Percentiles rank a stretch among this genome's conserved stretches.
phyloP scores from a whole-genome alignment of 2,329 filamentous ascomycete species.

The Teratosphaeria nubilosa region DNA sequence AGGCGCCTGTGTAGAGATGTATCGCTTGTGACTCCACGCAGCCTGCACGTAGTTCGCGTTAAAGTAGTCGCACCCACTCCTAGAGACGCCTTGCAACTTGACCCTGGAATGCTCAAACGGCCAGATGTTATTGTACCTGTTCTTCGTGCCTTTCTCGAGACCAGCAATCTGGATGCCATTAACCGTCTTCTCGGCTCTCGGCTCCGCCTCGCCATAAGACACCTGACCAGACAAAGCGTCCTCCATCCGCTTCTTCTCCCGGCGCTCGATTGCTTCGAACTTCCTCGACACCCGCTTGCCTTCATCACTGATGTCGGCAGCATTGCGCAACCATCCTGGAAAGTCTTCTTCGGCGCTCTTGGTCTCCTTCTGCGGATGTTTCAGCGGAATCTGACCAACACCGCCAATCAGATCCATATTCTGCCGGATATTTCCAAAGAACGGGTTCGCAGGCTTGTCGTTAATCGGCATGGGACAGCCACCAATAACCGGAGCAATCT shows the following conservation, averaged over 20 bases:
- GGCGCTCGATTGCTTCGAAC: constrained; percentile 74
- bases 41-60: constrained; percentile 84
- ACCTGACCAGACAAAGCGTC: constrained; percentile 58
- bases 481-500: constrained; percentile 70
- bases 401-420: constrained; percentile 92
- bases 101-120: constrained; percentile 92
- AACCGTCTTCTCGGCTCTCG: constrained; percentile 25
- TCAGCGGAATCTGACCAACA: constrained; percentile 67
- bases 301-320: constrained; percentile 55
- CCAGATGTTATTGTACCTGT: constrained; percentile 95
- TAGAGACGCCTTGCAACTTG: constrained; percentile 56
- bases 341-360: constrained; percentile 43
- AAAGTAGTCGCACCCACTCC: constrained; percentile 78
- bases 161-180: constrained; percentile 66
- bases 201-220: constrained; percentile 37
- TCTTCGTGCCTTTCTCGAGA: constrained; percentile 89
- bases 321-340: constrained; percentile 67
- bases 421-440: constrained; percentile 92
- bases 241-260: constrained; percentile 87
- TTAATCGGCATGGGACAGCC: constrained; percentile 71
- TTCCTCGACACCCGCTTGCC: constrained; percentile 73
- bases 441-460: constrained; percentile 66
- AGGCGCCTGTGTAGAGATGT: constrained; percentile 92
- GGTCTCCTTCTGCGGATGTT: constrained; percentile 45
- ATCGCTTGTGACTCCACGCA: constrained; percentile 73